Conservation (phyloP, 78 protist species). For the Diacronema lutheri region DNA sequence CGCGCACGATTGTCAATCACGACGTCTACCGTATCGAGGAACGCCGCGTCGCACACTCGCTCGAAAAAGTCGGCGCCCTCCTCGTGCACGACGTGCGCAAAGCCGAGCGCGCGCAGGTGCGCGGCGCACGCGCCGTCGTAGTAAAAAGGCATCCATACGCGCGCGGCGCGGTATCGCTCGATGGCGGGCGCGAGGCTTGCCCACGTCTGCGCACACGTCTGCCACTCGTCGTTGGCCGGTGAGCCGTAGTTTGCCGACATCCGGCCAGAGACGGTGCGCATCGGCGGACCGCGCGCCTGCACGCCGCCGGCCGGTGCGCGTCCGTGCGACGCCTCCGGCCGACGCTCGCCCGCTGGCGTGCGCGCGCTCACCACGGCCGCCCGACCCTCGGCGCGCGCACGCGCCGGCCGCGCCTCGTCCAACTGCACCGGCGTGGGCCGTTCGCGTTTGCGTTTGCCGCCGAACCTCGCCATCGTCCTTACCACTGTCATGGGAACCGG, state of each 20-base stretch:
- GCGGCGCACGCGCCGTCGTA: conserved; percentile 13
- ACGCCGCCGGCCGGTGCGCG: no score
- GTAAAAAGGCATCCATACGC: conserved; percentile 4
- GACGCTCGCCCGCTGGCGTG: no score
- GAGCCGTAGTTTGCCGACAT: background rate
- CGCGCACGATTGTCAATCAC: background rate
- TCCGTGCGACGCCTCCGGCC: no score
- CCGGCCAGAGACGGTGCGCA: background rate
- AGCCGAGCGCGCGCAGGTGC: conserved; percentile 7
- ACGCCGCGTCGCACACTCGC: background rate
- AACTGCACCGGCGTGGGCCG: no score
- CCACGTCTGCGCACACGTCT: background rate
- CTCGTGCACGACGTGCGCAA: background rate
- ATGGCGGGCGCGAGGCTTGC: background rate
- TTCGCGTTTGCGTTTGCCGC: no score
- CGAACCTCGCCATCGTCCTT: no score
- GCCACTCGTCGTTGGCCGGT: background rate
- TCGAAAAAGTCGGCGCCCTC: background rate
- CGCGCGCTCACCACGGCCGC: no score
- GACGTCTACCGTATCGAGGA: background rate
- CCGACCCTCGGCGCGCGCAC: no score
- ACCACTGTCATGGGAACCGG: no score
- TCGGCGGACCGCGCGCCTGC: background rate
- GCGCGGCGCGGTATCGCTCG: background rate
- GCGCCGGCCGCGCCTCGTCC: no score